Conservation (phyloP, 208 protist genomes). For the Acanthamoeba sp. region DNA sequence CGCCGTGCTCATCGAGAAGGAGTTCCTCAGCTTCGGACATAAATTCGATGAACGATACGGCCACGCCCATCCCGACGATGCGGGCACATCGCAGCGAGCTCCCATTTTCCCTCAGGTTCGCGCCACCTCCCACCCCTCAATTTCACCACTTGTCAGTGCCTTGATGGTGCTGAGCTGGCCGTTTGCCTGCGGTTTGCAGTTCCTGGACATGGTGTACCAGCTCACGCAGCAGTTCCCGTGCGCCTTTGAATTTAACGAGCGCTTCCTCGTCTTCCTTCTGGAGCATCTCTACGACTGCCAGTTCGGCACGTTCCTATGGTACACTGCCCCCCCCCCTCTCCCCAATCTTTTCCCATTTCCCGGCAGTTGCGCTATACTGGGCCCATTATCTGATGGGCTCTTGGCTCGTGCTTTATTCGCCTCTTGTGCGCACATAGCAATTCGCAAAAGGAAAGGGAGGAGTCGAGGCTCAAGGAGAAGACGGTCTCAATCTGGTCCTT, state of each 20-base stretch:
- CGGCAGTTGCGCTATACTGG: background rate
- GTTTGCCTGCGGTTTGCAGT: slow-evolving; percentile 76
- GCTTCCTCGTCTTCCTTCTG: slow-evolving; percentile 91
- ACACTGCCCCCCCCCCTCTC: background rate
- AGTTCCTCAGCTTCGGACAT: slow-evolving; percentile 92
- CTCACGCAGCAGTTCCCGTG: slow-evolving; percentile 94
- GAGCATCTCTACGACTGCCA: slow-evolving; percentile 92
- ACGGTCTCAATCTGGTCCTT: slow-evolving; percentile 71
- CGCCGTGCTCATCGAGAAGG: slow-evolving; percentile 92
- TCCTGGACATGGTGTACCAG: slow-evolving; percentile 96
- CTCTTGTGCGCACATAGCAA: slow-evolving; percentile 18
- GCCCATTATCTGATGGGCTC: background rate
- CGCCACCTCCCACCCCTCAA: background rate
- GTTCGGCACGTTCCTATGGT: slow-evolving; percentile 87
- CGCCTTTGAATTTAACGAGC: slow-evolving; percentile 95
- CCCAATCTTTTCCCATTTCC: background rate
- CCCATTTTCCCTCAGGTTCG: slow-evolving; percentile 94
- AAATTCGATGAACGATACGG: slow-evolving; percentile 70
- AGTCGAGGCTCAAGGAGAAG: slow-evolving; percentile 49
- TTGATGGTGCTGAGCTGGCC: background rate
- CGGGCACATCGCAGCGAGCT: slow-evolving; percentile 79
- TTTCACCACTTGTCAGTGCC: background rate
- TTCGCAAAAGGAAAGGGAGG: slow-evolving; percentile 57
- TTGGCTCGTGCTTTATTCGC: background rate
- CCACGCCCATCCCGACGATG: background rate